Percentiles rank a stretch among this genome's conserved stretches.
Evolutionary conservation across 2,329 filamentous ascomycete species (phyloP).

Genomic region (Tolypocladium ovalisporum): DNA sequence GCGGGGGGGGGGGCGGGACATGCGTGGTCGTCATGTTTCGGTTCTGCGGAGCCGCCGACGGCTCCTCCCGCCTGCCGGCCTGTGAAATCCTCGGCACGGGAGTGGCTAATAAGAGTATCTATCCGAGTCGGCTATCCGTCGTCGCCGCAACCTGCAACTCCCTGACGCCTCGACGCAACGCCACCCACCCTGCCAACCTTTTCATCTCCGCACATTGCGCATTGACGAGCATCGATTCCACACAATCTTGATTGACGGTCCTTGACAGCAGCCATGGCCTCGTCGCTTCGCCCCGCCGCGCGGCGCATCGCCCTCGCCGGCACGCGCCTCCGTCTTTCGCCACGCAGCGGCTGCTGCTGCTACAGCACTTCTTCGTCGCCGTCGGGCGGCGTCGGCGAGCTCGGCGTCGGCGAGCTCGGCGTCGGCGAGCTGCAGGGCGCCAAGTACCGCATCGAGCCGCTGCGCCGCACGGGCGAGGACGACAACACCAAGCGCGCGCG

Average conservation of each 20-base stretch:
- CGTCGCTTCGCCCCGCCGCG: slow-evolving; percentile 9
- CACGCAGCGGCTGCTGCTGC: neutral
- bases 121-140: neutral
- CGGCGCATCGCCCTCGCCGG: slow-evolving; percentile 2
- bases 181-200: neutral
- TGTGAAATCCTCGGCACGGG: neutral
- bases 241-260: too few relatives aligned
- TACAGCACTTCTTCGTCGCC: neutral
- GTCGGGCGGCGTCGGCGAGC: slow-evolving; percentile 35
- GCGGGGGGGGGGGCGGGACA: neutral
- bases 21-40: neutral
- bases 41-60: neutral
- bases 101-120: neutral
- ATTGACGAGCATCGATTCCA: neutral
- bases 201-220: neutral
- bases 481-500: slow-evolving; percentile 77
- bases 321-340: neutral
- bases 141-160: neutral
- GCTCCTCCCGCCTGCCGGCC: neutral
- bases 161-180: neutral
- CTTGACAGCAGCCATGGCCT: slow-evolving; percentile 3
- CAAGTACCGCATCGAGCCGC: slow-evolving; percentile 80
- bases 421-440: slow-evolving; percentile 84
- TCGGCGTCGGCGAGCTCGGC: slow-evolving; percentile 61
- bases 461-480: slow-evolving; percentile 76